These are phyloP conservation scores for Cladosporium sp. DNA, from an alignment of 2,329 filamentous ascomycete species.

Conservation along the genomic window DNA sequence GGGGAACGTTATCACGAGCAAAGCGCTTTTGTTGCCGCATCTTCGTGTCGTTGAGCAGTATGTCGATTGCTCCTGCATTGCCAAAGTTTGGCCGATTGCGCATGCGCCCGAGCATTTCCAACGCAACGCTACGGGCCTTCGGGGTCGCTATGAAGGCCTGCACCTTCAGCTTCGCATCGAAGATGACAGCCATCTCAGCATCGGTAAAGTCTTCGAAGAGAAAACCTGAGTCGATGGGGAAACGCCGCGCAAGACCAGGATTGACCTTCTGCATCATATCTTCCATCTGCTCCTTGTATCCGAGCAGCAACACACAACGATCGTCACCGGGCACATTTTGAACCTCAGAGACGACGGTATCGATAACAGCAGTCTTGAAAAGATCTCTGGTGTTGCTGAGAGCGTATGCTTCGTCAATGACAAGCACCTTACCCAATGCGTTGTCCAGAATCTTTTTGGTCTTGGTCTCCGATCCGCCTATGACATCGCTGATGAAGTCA, in stretches of 20 bases:
- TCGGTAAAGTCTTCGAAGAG: slow-evolving; percentile 68
- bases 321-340: slow-evolving; percentile 70
- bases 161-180: slow-evolving; percentile 62
- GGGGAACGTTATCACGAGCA: slow-evolving; percentile 30
- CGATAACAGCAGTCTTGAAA: slow-evolving; percentile 66
- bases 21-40: slow-evolving; percentile 49
- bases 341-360: slow-evolving; percentile 72
- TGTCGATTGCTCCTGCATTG: slow-evolving; percentile 74
- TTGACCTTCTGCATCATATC: slow-evolving; percentile 74
- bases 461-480: slow-evolving; percentile 69
- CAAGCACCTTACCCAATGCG: slow-evolving; percentile 69
- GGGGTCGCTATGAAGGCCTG: slow-evolving; percentile 56
- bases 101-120: slow-evolving; percentile 61
- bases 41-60: slow-evolving; percentile 62
- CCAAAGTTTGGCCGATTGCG: slow-evolving; percentile 67
- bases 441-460: slow-evolving; percentile 71
- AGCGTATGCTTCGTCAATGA: slow-evolving; percentile 79
- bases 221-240: slow-evolving; percentile 65
- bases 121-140: slow-evolving; percentile 54
- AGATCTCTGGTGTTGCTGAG: slow-evolving; percentile 53
- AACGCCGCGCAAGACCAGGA: slow-evolving; percentile 66
- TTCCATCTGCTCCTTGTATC: slow-evolving; percentile 69
- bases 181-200: slow-evolving; percentile 57
- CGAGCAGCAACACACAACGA: slow-evolving; percentile 69
- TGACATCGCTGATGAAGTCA: slow-evolving; percentile 65